Evolutionary conservation across 2,329 filamentous ascomycete species (phyloP).

Genomic region (Pezicula rhizophila): DNA sequence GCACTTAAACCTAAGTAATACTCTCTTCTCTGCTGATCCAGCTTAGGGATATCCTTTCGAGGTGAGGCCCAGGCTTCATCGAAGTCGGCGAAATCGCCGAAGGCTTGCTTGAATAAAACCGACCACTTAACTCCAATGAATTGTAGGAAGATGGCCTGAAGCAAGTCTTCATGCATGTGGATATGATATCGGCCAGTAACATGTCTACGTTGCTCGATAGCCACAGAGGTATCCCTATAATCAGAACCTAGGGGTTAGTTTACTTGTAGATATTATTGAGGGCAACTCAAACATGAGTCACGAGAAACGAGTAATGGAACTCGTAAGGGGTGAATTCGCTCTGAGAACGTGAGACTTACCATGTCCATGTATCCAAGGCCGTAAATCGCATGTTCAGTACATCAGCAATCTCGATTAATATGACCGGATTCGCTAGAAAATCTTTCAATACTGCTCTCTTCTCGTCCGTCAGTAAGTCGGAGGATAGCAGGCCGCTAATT

Average conservation of each 20-base stretch:
- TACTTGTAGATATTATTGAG: no score
- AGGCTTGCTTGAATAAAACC: slow-evolving; percentile 37
- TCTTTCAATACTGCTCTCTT: slow-evolving; percentile 45
- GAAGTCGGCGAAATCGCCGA: slow-evolving; percentile 23
- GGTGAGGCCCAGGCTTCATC: slow-evolving; percentile 20
- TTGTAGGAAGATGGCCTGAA: slow-evolving; percentile 49
- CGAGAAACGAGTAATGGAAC: no score
- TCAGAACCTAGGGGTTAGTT: no score
- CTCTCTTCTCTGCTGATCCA: slow-evolving; percentile 16
- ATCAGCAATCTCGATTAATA: slow-evolving; percentile 48
- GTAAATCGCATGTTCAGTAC: slow-evolving; percentile 51
- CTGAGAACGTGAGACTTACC: slow-evolving; percentile 14
- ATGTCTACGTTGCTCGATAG: slow-evolving; percentile 45
- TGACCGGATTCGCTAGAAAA: slow-evolving; percentile 40
- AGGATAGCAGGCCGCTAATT: slow-evolving; percentile 42
- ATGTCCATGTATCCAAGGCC: slow-evolving; percentile 45
- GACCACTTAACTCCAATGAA: slow-evolving; percentile 47
- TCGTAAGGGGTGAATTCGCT: no score
- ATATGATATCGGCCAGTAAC: slow-evolving; percentile 54
- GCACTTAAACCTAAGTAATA: slow-evolving; percentile 18
- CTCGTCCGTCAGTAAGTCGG: slow-evolving; percentile 44
- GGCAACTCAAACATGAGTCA: no score
- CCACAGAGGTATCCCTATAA: slow-evolving; percentile 33
- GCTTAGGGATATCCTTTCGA: slow-evolving; percentile 9
- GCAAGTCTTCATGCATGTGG: slow-evolving; percentile 54